Evolutionary conservation across 1,284 basidiomycete species (phyloP).

Genomic region (Ustilago curta): DNA sequence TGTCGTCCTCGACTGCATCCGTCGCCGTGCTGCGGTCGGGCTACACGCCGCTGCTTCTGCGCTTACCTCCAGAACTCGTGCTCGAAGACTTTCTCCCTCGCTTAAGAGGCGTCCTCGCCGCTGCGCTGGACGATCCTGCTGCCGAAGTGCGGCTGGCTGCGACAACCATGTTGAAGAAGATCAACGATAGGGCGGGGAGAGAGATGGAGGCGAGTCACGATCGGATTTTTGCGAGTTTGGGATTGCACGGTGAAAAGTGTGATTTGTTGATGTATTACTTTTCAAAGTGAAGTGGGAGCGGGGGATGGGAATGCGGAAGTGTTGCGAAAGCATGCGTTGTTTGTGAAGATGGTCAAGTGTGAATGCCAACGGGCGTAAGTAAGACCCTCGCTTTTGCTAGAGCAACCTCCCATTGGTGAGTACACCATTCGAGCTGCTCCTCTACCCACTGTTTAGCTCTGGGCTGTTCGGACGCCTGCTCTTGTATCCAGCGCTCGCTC

Average conservation of each 20-base stretch:
- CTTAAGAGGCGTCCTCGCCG: not conserved
- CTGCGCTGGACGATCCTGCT: not conserved
- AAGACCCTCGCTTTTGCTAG: conserved; percentile 22
- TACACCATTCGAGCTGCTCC: conserved; percentile 31
- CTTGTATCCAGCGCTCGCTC: conserved; percentile 33
- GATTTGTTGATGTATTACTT: conserved; percentile 58
- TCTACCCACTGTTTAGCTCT: conserved; percentile 17
- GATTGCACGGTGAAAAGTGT: conserved; percentile 12
- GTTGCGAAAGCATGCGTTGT: not conserved
- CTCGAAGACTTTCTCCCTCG: conserved; percentile 56
- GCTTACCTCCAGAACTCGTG: conserved; percentile 50
- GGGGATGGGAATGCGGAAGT: too few species aligned
- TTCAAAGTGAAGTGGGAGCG: conserved; percentile 18
- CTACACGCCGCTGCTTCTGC: conserved; percentile 28
- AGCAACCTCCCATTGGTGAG: conserved; percentile 18
- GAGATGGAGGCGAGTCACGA: conserved; percentile 19
- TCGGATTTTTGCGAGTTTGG: conserved; percentile 33
- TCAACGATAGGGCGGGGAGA: conserved; percentile 12
- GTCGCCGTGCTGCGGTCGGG: conserved; percentile 10
- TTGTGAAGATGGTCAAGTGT: not conserved
- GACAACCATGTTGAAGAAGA: conserved; percentile 26
- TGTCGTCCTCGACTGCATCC: not conserved
- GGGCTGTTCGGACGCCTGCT: not conserved
- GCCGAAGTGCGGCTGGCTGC: conserved; percentile 19
- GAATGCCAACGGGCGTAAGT: conserved; percentile 24